These are phyloP conservation scores for Penicillium canescens DNA, from an alignment of 495 filamentous ascomycete genomes.

Conservation along the genomic window DNA sequence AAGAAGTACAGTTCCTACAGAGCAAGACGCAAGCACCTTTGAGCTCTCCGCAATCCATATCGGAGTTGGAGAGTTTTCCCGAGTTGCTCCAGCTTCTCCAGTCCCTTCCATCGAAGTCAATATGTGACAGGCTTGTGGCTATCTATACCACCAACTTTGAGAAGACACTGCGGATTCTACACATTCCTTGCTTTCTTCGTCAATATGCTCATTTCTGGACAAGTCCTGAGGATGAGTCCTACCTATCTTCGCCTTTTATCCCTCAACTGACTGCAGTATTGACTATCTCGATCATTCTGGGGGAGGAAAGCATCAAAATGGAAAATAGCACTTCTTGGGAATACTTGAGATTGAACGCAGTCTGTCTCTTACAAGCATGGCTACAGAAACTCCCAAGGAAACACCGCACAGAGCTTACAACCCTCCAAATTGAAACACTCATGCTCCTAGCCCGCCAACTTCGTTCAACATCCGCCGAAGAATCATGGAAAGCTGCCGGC, in stretches of 20 bases:
- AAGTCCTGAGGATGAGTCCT: constrained; percentile 3
- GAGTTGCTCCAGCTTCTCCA: constrained; percentile 16
- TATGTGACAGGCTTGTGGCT: constrained; percentile 22
- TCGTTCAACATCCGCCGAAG: constrained; percentile 34
- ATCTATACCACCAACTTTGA: constrained; percentile 27
- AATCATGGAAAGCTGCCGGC: constrained; percentile 58
- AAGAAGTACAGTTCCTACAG: constrained; percentile 32
- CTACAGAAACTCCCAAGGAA: constrained; percentile 35
- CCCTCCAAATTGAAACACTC: constrained; percentile 25
- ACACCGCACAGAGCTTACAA: constrained; percentile 36
- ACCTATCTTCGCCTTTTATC: constrained; percentile 10
- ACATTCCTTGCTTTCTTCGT: constrained; percentile 24
- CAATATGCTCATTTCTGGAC: constrained; percentile 24
- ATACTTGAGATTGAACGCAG: constrained; percentile 26
- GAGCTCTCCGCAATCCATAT: constrained; percentile 19
- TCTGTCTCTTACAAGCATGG: constrained; percentile 29
- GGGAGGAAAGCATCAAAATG: constrained; percentile 20
- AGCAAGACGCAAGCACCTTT: constrained; percentile 12
- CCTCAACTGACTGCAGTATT: constrained; percentile 24
- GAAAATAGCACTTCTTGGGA: constrained; percentile 37
- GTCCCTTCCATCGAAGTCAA: constrained; percentile 19
- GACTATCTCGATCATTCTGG: constrained; percentile 16
- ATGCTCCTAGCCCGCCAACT: constrained; percentile 50
- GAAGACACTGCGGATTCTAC: constrained; percentile 23
- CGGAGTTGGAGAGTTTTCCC: constrained; percentile 11